Percentiles rank a stretch among this genome's conserved stretches.
Evolutionary conservation across 2,329 filamentous ascomycete genomes (phyloP).

Genomic region (Fonsecaea erecta): DNA sequence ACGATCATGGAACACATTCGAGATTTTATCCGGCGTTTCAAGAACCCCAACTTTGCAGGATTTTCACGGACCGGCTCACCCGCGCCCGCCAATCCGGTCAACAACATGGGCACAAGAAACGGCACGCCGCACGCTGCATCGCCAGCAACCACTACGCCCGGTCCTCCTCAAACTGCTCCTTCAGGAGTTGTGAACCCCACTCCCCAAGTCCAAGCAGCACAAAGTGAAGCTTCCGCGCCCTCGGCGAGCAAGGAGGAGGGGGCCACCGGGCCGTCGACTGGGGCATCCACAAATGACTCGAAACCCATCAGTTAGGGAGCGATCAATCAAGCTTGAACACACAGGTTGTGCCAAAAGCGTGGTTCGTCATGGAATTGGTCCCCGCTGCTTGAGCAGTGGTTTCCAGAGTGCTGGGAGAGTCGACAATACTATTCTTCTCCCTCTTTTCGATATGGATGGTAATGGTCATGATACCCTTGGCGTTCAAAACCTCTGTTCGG

Average conservation of each 20-base stretch:
- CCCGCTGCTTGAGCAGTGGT: neutral
- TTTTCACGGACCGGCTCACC: slow-evolving; percentile 30
- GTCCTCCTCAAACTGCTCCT: neutral
- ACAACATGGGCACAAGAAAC: neutral
- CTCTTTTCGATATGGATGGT: neutral
- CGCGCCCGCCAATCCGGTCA: slow-evolving; percentile 7
- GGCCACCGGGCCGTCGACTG: neutral
- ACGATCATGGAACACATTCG: slow-evolving; percentile 35
- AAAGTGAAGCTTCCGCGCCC: neutral
- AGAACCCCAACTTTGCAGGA: slow-evolving; percentile 35
- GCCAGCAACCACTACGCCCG: neutral
- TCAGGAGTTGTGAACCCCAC: neutral
- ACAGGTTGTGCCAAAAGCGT: neutral
- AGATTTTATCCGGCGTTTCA: slow-evolving; percentile 33
- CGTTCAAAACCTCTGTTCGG: neutral
- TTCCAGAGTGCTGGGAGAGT: neutral
- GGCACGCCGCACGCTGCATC: slow-evolving; percentile 10
- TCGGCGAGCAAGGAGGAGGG: neutral
- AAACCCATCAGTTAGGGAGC: neutral
- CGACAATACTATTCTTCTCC: neutral
- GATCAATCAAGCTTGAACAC: neutral
- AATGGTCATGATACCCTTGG: slow-evolving; percentile 8
- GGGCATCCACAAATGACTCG: neutral
- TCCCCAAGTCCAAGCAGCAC: neutral
- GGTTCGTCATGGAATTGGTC: neutral